Conservation (phyloP, 192 early-diverging fungal species). For the Lobosporangium transversale region DNA sequence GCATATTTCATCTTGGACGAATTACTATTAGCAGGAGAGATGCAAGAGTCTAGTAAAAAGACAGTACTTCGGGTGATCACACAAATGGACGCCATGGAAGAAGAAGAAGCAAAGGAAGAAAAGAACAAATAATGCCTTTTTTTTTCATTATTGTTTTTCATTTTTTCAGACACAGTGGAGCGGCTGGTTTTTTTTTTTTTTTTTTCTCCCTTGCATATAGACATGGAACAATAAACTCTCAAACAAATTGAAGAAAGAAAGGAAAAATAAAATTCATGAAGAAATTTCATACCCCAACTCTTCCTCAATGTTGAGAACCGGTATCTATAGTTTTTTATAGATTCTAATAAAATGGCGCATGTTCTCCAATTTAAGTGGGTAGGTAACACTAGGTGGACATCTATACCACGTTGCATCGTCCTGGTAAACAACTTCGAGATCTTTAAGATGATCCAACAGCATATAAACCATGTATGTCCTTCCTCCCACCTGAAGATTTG, state of each 20-base stretch:
- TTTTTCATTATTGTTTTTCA: too few relatives aligned
- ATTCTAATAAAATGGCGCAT: constrained; percentile 93
- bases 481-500: constrained; percentile 77
- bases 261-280: background rate
- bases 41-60: constrained; percentile 95
- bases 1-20: constrained; percentile 91
- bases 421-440: constrained; percentile 70
- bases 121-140: constrained; percentile 50
- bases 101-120: constrained; percentile 75
- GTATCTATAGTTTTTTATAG: constrained; percentile 73
- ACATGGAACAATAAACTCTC: too few relatives aligned
- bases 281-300: background rate
- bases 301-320: background rate
- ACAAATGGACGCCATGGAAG: constrained; percentile 81
- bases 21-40: constrained; percentile 89
- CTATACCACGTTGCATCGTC: constrained; percentile 84
- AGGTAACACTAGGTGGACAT: constrained; percentile 72
- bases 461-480: constrained; percentile 91
- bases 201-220: too few relatives aligned
- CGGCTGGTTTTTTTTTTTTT: too few relatives aligned
- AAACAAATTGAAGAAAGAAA: background rate
- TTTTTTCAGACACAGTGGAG: too few relatives aligned
- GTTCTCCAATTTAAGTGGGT: constrained; percentile 84
- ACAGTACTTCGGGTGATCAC: constrained; percentile 74
- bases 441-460: constrained; percentile 82